Conservation (phyloP, 306 rosid species). For the Sicyos baderoa region DNA sequence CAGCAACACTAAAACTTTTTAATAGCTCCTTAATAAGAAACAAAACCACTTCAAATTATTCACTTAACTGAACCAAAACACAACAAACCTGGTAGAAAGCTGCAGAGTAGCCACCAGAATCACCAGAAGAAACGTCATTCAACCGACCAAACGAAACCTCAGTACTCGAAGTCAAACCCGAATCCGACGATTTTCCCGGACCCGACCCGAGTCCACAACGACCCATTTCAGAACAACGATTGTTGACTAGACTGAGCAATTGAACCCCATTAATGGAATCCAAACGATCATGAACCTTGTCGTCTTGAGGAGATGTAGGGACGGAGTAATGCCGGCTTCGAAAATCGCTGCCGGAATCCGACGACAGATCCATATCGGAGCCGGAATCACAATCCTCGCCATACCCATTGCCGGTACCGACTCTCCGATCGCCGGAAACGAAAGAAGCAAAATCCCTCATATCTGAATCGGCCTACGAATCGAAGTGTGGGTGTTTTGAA, state of each 20-base stretch:
- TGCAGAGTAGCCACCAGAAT: constrained; percentile 65
- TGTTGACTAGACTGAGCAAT: background rate
- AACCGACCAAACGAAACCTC: constrained; percentile 71
- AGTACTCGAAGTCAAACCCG: constrained; percentile 68
- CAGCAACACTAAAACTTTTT: background rate
- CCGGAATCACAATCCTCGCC: constrained; percentile 46
- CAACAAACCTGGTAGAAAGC: constrained; percentile 56
- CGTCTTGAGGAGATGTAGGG: constrained; percentile 11
- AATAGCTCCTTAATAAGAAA: constrained; percentile 1
- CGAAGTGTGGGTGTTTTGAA: background rate
- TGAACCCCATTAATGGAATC: background rate
- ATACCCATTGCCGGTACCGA: constrained; percentile 33
- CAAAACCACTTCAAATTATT: constrained; percentile 18
- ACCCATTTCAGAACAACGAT: background rate
- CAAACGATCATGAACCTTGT: background rate
- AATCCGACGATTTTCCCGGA: constrained; percentile 7
- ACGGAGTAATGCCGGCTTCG: constrained; percentile 6
- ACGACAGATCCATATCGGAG: constrained; percentile 49
- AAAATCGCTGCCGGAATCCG: constrained; percentile 4
- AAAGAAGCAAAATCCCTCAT: constrained; percentile 1
- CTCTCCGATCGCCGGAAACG: constrained; percentile 31
- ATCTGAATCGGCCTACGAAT: background rate
- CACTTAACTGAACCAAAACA: too few relatives aligned
- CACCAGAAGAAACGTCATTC: constrained; percentile 48
- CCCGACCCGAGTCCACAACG: background rate